Evolutionary conservation across 345 rosid species (phyloP), one percentile per base, ranked within the genome.

Genomic region (Garcia nutans): DNA sequence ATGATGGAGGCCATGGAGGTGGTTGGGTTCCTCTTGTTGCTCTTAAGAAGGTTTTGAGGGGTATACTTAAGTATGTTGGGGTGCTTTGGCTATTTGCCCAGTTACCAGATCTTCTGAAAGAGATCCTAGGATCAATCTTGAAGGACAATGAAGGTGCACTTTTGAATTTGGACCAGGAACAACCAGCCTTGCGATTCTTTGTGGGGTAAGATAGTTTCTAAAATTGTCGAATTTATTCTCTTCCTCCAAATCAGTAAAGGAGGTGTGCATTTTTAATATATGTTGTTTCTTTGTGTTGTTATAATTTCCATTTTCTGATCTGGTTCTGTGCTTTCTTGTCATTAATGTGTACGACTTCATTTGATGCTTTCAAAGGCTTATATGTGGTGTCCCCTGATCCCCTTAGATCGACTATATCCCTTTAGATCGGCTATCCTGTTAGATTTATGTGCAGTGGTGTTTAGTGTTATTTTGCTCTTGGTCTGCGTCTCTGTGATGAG

Each of bases 11-110:
- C 57, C 93, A 96, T 86, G 98, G 97, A 37, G 99, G 98, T 72
- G 99, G 97, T 65, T 96, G 97, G 98, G 99, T 96, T 82, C 99
- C 99, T 65, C 96, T 96, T 86, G 93, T 96, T 70, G 99, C 97
- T 70, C 98, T 96, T 71, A 93, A 96, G 89, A 96, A 92, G 89
- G 99, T 93, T 74, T 77, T 96, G 37, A 89, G 98, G 61, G 99
- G 98, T 72, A 91, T 96, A 78, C 95, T 96, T 55, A 96, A 96
- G 84, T 96, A 91, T 77, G 97, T 96, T 54, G 99, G 99, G 58
- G 99, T 93, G 73, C 88, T 96, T 16, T 96, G 98, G 99, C 86
- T 96, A 61, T 93, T 96, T 79, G 93, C 97, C 15, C 99, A 96
- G 85, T 72, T 96, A 79, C 98, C 98, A 13, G 94, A 87, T 85